Base-by-base conservation (phyloP, 139 green algal species). In the Closterium sp. region DNA sequence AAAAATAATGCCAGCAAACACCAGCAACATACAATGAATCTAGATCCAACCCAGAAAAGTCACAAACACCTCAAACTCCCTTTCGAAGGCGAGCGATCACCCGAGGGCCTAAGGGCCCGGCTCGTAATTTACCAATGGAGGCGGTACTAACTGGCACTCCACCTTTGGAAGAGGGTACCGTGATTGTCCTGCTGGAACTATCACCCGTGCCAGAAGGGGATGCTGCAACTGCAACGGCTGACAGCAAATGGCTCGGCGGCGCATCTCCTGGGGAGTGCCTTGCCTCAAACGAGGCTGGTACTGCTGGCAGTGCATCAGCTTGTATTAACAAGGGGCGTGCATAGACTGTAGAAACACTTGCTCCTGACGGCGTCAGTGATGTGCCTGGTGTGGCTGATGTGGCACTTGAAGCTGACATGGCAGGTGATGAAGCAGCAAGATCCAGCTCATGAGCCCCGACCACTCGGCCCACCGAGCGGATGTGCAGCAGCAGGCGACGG, bases 401-500 rank as follows among this genome's bases (percentile, higher is more conserved):
- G 55, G 38, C 38, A 66, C 0, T 8, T 9, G 4, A 1, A 66
- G 4, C 38, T 66, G 38, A 9, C 19, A 10, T 66, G 38, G 16
- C 55, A 76, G 12, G 12, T 28, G 55, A 6, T 19, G 55, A 76
- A 76, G 23, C 12, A 28, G 5, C 55, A 76, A 76, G 16, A 76
- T 76, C 55, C 55, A 28, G 55, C 16, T 86, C 83, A 23, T 32
- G 30, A 28, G 83, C 83, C 3, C 30, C n/a, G 21, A 34, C 30
- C 6, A 86, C 83, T 16, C 83, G 23, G 9, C 87, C 87, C 9
- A 28, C 23, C 12, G 25, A 28, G 36, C 87, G 87, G 35, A 93
- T 91, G 88, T 93, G 91, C 69, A 86, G 91, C 10, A 94, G 34
- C 16, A 94, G 90, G n/a, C 90, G 83, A 0, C 33, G 30, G 31